Evolutionary conservation across 768 basidiomycete genomes (phyloP).

Genomic region (Hygrophorus russula): DNA sequence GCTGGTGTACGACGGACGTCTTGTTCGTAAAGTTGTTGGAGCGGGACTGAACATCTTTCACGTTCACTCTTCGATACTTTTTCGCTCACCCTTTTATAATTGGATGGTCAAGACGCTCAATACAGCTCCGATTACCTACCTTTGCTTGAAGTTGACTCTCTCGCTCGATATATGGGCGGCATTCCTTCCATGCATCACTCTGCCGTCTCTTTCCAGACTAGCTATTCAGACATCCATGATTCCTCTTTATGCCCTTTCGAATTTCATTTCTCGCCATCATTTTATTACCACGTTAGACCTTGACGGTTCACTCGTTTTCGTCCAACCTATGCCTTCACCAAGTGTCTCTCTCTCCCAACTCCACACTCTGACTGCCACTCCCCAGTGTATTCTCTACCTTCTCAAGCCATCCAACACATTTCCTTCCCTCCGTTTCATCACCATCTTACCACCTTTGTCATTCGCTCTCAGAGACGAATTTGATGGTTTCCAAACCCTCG

Average conservation of each 20-base stretch:
- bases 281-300: constrained; percentile 12
- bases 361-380: constrained; percentile 11
- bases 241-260: constrained; percentile 11
- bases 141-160: constrained; percentile 12
- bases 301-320: neutral
- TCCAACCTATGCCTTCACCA: constrained; percentile 7
- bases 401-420: constrained; percentile 1
- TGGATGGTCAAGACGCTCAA: constrained; percentile 14
- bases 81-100: constrained; percentile 12
- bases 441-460: neutral
- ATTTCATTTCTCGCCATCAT: constrained; percentile 17
- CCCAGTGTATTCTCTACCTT: constrained; percentile 10
- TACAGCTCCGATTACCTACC: constrained; percentile 9
- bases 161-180: neutral
- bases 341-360: constrained; percentile 11
- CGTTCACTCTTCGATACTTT: constrained; percentile 12
- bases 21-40: neutral
- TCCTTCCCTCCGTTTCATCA: neutral
- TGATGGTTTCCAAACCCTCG: too few species aligned
- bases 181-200: constrained; percentile 5
- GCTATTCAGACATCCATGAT: constrained; percentile 13
- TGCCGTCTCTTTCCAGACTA: constrained; percentile 11
- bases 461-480: neutral
- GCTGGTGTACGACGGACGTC: neutral
- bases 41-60: neutral